Base-by-base conservation (phyloP, 2,329 filamentous ascomycete species). In the Geosmithia morbida region DNA sequence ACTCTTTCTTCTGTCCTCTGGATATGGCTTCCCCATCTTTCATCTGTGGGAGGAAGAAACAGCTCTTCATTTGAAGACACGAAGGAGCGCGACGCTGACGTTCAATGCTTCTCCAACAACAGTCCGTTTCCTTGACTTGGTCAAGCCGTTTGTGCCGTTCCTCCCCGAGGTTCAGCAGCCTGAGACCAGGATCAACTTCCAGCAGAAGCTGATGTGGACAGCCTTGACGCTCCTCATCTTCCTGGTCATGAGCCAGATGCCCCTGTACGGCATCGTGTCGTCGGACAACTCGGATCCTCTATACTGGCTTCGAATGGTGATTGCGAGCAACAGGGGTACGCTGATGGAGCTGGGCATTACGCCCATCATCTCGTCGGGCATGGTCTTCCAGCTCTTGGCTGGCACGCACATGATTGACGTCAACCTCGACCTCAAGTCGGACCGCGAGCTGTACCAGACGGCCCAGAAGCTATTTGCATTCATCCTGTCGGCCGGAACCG, bases 211-310 rank as follows among this genome's bases (percentile, higher is more conserved):
- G 74, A 90, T 90, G 86, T 92, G 86, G 86, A 92, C 86, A 55
- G 86, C 84, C 66, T 81, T 90, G 66, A 97, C 92, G 55, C 80
- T 98, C 59, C 75, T 98, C 67, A 94, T 97, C 73, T 98, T 98
- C 81, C 74, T 98, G 77, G 88, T 98, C 70, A 98, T 98, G 92
- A 96, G 88, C 74, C 92, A 96, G 74, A 97, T 98, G 92, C 89
- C 92, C 55, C 74, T 92, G 53, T 98, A 98, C 72, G 92, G 92
- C 71, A 98, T 98, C 69, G 94, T 98, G 63, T 98, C 92, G 48
- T 98, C 92, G 61, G 86, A 92, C 70, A 96, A 88, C 59, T 97
- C 92, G 52, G 94, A 98, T 72, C 94, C 92, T 58, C 77, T 98
- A 61, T 98, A 98, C 81, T 98, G 92, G 92, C 79, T 98, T 63